Evolutionary conservation across 1,284 basidiomycete genomes (phyloP), one percentile per base, ranked within the genome.

Genomic region (Marasmius tenuissimus): DNA sequence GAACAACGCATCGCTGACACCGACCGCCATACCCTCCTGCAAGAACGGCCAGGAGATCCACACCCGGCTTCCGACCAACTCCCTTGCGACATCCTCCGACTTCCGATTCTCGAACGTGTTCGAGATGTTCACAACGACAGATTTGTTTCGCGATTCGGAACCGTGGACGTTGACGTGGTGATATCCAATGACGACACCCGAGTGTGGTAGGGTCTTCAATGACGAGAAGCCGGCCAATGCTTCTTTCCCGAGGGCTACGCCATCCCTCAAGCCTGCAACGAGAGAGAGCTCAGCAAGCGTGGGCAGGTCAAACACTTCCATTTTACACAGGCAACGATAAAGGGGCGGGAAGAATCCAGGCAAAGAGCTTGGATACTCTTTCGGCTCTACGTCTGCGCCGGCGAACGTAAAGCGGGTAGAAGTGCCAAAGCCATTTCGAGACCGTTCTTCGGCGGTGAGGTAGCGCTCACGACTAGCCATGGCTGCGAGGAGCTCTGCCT

Each of bases 181-280:
- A 74, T 88, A 85, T 14, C 89, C 93, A 9, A 98, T 82, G 20
- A 81, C 77, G 1, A 91, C 89, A 4, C 60, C 39, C 20, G 85
- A 87, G 72, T 96, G 86, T 0, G 93, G 92, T 3, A 99, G 81
- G 0, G 96, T 98, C 67, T 97, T 86, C 35, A 99, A 81, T 0
- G 95, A 96, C 0, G 97, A 97, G 84, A 99, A 99, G 18, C 97
- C 97, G 0, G 97, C 95, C 6, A 98, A 83, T 1, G 96, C 94
- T 22, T 91, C 84, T 9, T 85, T 85, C 48, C 97, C 97, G 10
- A 97, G 86, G 65, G 88, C 85, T 10, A 96, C 96, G 35, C 97
- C 97, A 35, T 96, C 89, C 63, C 92, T 86, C 1, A 99, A 85
- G 4, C 96, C 96, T 58, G 92, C 85, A 53, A 97, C 83, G 51